phyloP scores from a whole-genome alignment of 805 yeast genomes.

The Brettanomyces nanus region DNA sequence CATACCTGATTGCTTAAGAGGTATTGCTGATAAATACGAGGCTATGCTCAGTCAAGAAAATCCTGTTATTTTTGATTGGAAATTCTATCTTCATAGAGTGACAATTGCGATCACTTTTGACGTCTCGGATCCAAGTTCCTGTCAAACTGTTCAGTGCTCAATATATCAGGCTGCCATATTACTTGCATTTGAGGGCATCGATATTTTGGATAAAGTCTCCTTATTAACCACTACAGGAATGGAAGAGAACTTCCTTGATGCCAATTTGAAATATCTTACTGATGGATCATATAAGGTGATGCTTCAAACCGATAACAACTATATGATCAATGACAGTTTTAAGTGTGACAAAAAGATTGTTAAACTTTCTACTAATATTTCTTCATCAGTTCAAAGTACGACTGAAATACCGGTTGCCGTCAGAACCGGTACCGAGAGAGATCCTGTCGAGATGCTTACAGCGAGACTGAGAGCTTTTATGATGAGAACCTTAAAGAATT shows the following conservation, averaged over 20 bases:
- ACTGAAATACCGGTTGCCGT: background rate
- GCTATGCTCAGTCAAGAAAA: slow-evolving; percentile 6
- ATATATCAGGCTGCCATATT: slow-evolving; percentile 37
- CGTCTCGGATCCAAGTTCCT: slow-evolving; percentile 12
- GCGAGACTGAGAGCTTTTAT: slow-evolving; percentile 2
- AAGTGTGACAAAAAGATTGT: background rate
- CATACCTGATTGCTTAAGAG: slow-evolving; percentile 10
- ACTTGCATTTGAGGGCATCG: slow-evolving; percentile 28
- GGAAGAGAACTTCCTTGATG: slow-evolving; percentile 4
- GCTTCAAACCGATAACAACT: background rate
- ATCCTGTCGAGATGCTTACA: slow-evolving; percentile 1
- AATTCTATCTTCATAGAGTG: slow-evolving; percentile 34
- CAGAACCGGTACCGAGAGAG: slow-evolving; percentile 3
- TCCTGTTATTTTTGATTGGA: slow-evolving; percentile 31
- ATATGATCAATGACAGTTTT: background rate
- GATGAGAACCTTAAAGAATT: background rate
- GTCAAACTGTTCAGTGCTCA: slow-evolving; percentile 25
- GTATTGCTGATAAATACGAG: slow-evolving; percentile 6
- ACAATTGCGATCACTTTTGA: slow-evolving; percentile 26
- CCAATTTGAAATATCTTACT: background rate
- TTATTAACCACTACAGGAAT: slow-evolving; percentile 26
- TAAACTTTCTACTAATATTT: background rate
- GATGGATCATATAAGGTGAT: slow-evolving; percentile 10
- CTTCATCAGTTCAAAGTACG: background rate
- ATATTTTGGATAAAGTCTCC: slow-evolving; percentile 16